These are phyloP conservation scores for Ophiostoma ips DNA, from an alignment of 2,329 filamentous ascomycete species.

Conservation along the genomic window DNA sequence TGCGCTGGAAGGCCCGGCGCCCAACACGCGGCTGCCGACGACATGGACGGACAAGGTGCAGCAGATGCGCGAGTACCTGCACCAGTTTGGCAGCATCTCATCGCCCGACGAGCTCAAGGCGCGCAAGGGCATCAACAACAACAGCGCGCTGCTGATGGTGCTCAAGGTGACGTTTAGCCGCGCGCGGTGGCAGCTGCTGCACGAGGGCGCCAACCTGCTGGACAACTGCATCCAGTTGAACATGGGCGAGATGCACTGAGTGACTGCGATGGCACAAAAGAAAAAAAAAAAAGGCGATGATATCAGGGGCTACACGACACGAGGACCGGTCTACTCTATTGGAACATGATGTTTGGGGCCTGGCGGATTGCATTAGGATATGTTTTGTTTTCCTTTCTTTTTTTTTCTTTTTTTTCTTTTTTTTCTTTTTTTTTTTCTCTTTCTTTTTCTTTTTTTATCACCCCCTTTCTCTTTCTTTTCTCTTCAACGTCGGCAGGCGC, in stretches of 20 bases:
- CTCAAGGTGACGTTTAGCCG: slow-evolving; percentile 69
- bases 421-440: neutral
- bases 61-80: slow-evolving; percentile 70
- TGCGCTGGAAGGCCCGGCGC: slow-evolving; percentile 62
- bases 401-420: neutral
- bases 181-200: slow-evolving; percentile 81
- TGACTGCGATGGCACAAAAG: neutral
- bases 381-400: neutral
- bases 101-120: slow-evolving; percentile 65
- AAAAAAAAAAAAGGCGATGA: neutral
- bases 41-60: slow-evolving; percentile 52
- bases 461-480: neutral
- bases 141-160: slow-evolving; percentile 66
- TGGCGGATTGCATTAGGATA: neutral
- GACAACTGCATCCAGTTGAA: slow-evolving; percentile 62
- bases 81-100: slow-evolving; percentile 54
- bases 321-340: no score
- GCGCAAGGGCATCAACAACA: slow-evolving; percentile 66
- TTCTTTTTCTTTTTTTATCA: neutral
- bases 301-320: neutral
- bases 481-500: neutral
- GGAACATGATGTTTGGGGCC: no score
- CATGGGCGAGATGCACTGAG: slow-evolving; percentile 16
- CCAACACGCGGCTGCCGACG: slow-evolving; percentile 38
- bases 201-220: slow-evolving; percentile 71